These are phyloP conservation scores for Laburnicola sp. DNA, from an alignment of 2,329 filamentous ascomycete species.

Conservation along the genomic window DNA sequence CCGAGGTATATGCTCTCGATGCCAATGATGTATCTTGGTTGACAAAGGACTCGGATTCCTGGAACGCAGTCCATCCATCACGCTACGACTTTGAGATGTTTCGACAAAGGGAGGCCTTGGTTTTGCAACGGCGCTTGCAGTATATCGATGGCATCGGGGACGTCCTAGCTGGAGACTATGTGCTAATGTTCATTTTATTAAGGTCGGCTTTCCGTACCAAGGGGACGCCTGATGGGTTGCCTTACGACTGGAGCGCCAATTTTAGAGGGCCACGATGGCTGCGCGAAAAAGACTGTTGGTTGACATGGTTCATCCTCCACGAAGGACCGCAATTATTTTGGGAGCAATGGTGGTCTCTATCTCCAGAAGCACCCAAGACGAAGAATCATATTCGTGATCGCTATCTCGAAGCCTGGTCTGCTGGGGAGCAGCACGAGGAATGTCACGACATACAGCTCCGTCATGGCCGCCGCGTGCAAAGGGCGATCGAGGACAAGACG, in stretches of 20 bases:
- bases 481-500: slow-evolving; percentile 24
- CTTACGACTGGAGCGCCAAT: slow-evolving; percentile 33
- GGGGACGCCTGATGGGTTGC: too few relatives aligned
- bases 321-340: slow-evolving; percentile 38
- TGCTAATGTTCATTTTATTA: slow-evolving; percentile 36
- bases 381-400: slow-evolving; percentile 35
- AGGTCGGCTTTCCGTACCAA: slow-evolving; percentile 33
- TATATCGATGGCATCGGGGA: slow-evolving; percentile 27
- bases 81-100: slow-evolving; percentile 22
- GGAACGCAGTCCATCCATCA: slow-evolving; percentile 19
- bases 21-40: slow-evolving; percentile 18
- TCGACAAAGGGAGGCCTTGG: slow-evolving; percentile 23
- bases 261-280: slow-evolving; percentile 30
- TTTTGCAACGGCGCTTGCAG: slow-evolving; percentile 24
- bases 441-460: slow-evolving; percentile 25
- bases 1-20: slow-evolving; percentile 19
- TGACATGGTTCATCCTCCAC: slow-evolving; percentile 38
- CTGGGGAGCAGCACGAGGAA: slow-evolving; percentile 22
- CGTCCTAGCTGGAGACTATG: too few relatives aligned
- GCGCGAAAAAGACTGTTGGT: slow-evolving; percentile 34
- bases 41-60: slow-evolving; percentile 14
- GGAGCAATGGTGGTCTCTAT: slow-evolving; percentile 36
- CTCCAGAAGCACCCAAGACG: slow-evolving; percentile 14
- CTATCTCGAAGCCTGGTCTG: slow-evolving; percentile 27
- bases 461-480: slow-evolving; percentile 24